Evolutionary conservation across 2,329 filamentous ascomycete species (phyloP), one percentile per base, ranked within the genome.

Genomic region (Verticillium klebahnii): DNA sequence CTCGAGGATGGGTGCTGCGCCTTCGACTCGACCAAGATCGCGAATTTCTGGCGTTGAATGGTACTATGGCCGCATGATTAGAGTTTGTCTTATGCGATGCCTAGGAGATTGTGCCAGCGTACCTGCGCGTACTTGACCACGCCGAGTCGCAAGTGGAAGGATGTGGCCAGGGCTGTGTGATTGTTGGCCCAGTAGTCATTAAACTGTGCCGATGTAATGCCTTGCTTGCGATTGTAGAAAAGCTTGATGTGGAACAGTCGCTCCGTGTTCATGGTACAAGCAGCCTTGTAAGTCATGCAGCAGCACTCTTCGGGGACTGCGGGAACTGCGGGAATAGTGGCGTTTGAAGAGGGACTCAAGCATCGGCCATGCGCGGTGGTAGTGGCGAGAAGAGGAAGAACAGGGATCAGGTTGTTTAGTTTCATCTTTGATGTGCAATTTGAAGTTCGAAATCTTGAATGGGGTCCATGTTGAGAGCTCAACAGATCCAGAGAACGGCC

Each of bases 231-330:
- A n/a, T 62, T 62, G 50, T 62, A 62, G 57, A 59, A 62, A 9
- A 62, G 61, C 36, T 62, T 62, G 32, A 65, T 60, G 23, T 65
- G 64, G 50, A 32, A 62, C 60, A 64, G 59, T 23, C 64, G 62
- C 19, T 65, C 64, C 57, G 56, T 59, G 25, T 62, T 64, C 64
- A 65, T 65, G 31, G 64, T 65, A 37, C 64, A 65, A 34, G 64
- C 58, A 59, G 62, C 52, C 54, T 65, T 65, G 59, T 64, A 65
- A 9, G 62, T 64, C 60, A 65, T 12, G 34, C 62, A 64, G 40
- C 64, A 65, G 56, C 64, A 65, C 19, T 65, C 37, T 17, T 64
- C 54, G 15, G n/a, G 19, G 14, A 23, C 45, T 5, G 9, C 45
- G 8, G 45, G 45, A 6, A 52, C 11, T n/a, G 45, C 19, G 9